Base-by-base conservation (phyloP, 805 yeast species). In the Saturnispora dispora region DNA sequence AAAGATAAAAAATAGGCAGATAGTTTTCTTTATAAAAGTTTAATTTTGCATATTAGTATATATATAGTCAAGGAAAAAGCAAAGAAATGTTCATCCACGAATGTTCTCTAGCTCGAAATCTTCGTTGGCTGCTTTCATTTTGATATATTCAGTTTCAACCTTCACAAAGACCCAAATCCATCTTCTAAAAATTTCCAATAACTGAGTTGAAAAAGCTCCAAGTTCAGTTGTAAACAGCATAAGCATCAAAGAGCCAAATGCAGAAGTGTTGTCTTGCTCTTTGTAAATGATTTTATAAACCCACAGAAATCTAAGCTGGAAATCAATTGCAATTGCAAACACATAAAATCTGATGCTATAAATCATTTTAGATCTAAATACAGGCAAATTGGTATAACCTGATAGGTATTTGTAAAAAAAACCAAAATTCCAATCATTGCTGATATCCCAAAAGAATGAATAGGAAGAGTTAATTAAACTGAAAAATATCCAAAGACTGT, bases 81-180 rank as follows among this genome's bases (percentile, higher is more conserved):
- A 28, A 20, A 7, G 9, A 4, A 17, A 22, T 30, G 30, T 42
- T 30, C 17, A 27, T 40, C 13, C 47, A 44, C 53, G 45, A 20
- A 57, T 27, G 37, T 39, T 51, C 48, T 64, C 62, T 32, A 64
- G 39, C 51, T 63, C 67, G 27, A 63, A 35, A 5, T 54, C 57
- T 13, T 52, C 52, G 22, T 33, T 41, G 27, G 40, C 32, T 9
- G 57, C 47, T 3, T 58, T 54, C 33, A 56, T 46, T 58, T 66
- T 67, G 46, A 67, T 56, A 44, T 74, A 82, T 62, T 91, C 97
- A 30, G 85, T 78, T 58, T 93, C 98, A 17, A 90, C 69, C 61
- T 93, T 83, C 62, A 91, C 71, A 54, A 87, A 76, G 41, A 89
- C 79, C 99, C 99, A 93, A 48, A 88, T 67, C 81, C 90, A 87